Conservation (phyloP, 352 stramenopile genomes). For the Phytopythium vexans region DNA sequence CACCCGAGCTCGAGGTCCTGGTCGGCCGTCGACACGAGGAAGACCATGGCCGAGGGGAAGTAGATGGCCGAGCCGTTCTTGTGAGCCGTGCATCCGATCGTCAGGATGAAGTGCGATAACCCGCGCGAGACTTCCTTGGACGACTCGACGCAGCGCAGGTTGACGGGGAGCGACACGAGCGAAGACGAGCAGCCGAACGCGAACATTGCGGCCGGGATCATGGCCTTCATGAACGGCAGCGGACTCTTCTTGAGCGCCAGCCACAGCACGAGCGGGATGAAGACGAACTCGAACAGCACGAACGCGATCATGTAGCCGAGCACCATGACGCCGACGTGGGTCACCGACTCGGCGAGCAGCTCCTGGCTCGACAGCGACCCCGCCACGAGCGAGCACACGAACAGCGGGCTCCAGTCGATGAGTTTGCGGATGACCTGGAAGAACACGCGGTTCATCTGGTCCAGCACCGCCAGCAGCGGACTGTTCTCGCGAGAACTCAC, state of each 20-base stretch:
- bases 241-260: slow-evolving; percentile 39
- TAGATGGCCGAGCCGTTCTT: slow-evolving; percentile 80
- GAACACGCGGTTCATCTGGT: slow-evolving; percentile 60
- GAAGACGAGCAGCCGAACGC: slow-evolving; percentile 65
- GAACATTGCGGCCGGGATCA: slow-evolving; percentile 61
- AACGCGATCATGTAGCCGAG: slow-evolving; percentile 44
- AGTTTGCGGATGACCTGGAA: slow-evolving; percentile 57
- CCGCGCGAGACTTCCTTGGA: slow-evolving; percentile 53
- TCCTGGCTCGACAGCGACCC: slow-evolving; percentile 47
- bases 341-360: slow-evolving; percentile 35
- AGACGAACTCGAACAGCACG: slow-evolving; percentile 47
- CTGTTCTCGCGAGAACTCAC: slow-evolving; percentile 2
- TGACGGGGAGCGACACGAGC: slow-evolving; percentile 58
- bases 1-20: slow-evolving; percentile 33
- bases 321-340: slow-evolving; percentile 54
- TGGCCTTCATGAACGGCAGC: slow-evolving; percentile 52
- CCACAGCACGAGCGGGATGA: slow-evolving; percentile 56
- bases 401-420: slow-evolving; percentile 65
- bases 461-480: slow-evolving; percentile 1
- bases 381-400: slow-evolving; percentile 60
- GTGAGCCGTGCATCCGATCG: slow-evolving; percentile 62
- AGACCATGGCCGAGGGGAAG: slow-evolving; percentile 65
- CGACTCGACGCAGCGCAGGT: slow-evolving; percentile 59
- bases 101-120: slow-evolving; percentile 62
- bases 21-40: slow-evolving; percentile 52